Evolutionary conservation across 1,139 yeast genomes (phyloP).

Genomic region (Kodamaea sp.): DNA sequence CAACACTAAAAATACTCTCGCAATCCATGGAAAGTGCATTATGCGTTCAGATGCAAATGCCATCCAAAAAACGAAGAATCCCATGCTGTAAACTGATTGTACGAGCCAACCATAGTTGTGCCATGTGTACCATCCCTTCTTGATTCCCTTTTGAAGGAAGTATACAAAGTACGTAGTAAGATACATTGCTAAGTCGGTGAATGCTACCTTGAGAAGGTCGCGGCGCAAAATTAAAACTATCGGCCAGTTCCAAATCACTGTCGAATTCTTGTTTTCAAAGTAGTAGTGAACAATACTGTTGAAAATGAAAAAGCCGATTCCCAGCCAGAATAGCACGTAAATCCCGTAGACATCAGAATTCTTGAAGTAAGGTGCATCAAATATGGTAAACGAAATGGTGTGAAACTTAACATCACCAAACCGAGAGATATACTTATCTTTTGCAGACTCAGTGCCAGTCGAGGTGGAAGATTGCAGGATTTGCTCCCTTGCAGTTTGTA

Average conservation of each 20-base stretch:
- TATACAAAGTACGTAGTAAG: constrained; percentile 57
- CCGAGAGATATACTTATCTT: constrained; percentile 25
- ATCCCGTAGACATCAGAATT: constrained; percentile 59
- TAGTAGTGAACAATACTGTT: constrained; percentile 49
- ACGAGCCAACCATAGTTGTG: constrained; percentile 57
- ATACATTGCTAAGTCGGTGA: constrained; percentile 74
- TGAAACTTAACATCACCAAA: constrained; percentile 48
- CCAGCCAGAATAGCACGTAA: constrained; percentile 69
- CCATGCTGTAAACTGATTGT: constrained; percentile 57
- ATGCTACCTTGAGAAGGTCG: constrained; percentile 62
- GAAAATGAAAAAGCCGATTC: constrained; percentile 53
- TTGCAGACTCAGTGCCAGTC: constrained; percentile 1
- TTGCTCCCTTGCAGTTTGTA: background rate
- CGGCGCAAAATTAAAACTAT: constrained; percentile 51
- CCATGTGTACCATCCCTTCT: constrained; percentile 54
- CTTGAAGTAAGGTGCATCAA: constrained; percentile 46
- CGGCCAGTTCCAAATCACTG: constrained; percentile 43
- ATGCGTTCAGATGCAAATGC: constrained; percentile 49
- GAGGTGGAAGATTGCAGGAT: too few species aligned
- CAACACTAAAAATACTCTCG: constrained; percentile 73
- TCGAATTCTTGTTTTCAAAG: constrained; percentile 19
- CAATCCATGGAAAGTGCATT: constrained; percentile 77
- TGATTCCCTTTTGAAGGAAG: constrained; percentile 53
- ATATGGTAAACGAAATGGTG: constrained; percentile 45
- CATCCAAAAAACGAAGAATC: constrained; percentile 50